These are phyloP conservation scores for Ascochyta pisi DNA, from an alignment of 2,329 filamentous ascomycete species.

Conservation along the genomic window DNA sequence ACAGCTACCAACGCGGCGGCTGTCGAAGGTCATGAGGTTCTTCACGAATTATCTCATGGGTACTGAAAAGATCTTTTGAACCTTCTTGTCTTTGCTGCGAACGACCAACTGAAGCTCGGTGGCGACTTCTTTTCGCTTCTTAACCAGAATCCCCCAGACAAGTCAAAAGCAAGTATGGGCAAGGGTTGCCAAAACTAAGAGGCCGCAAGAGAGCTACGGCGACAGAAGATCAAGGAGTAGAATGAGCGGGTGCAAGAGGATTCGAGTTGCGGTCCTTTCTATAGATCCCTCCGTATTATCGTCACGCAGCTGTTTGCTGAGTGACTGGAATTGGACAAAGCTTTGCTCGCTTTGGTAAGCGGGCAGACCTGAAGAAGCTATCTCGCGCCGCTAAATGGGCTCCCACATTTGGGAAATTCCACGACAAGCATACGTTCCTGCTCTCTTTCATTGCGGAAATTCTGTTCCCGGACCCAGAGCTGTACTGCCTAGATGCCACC, in stretches of 20 bases:
- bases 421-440: slow-evolving; percentile 66
- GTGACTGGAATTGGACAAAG: slow-evolving; percentile 55
- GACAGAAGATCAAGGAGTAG: too few relatives aligned
- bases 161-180: background rate
- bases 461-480: background rate
- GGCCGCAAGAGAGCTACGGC: too few relatives aligned
- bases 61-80: background rate
- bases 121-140: background rate
- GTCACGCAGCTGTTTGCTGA: slow-evolving; percentile 3
- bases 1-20: background rate
- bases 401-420: slow-evolving; percentile 61
- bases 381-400: slow-evolving; percentile 69
- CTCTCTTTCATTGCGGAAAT: slow-evolving; percentile 50
- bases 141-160: background rate
- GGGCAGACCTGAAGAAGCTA: slow-evolving; percentile 54
- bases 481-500: slow-evolving; percentile 1
- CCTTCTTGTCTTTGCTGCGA: slow-evolving; percentile 4
- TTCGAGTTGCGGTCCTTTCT: background rate
- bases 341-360: slow-evolving; percentile 50
- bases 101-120: background rate
- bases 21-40: background rate
- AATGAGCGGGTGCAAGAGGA: background rate
- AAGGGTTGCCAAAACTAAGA: too few relatives aligned
- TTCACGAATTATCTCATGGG: too few relatives aligned
- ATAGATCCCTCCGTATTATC: background rate